Base-by-base conservation (phyloP, 176 grass and related monocot genomes). In the Eleusine coracana region DNA sequence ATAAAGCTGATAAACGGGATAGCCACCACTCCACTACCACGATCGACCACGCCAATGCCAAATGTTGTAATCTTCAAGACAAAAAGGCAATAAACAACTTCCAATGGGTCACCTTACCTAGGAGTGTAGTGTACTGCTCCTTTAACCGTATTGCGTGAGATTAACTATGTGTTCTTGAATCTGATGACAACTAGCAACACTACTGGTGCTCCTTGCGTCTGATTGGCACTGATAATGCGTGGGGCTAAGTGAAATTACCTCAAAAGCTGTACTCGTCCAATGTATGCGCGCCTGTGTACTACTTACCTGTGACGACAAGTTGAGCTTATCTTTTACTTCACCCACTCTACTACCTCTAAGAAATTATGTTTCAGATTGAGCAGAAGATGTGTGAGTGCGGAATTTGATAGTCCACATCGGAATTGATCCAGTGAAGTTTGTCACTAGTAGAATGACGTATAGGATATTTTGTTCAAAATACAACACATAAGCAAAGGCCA, bases 181-280 rank as follows among this genome's bases (percentile, higher is more conserved):
- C 48, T 50, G 48, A 50, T 15, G 48, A 50, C 12, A 50, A 50
- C 12, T 14, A 13, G 48, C 48, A 2, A 50, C 12, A 15, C 48
- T 50, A 50, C 60, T 3, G 14, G 29, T 31, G 28, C 5, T 20
- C 31, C n/a, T 58, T 75, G 31, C 50, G 18, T 75, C 66, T 10
- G 52, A 61, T n/a, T 61, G 77, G 77, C 78, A 49, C 23, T n/a
- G 51, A 25, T 15, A 31, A 60, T 62, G 80, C 80, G 10, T 82
- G 16, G 38, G 25, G 69, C 8, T 16, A n/a, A 34, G 38, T 61
- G 16, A 6, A 15, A 15, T 37, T 72, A 5, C 25, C 16, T 72
- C 10, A 72, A 72, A 61, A 82, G 80, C 3, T 2, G 68, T 36
- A 66, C 41, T 14, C 1, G 7, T 49, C 59, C 39, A 66, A 31